Evolutionary conservation across 371 early-diverging fungal genomes (phyloP), one percentile per base, ranked within the genome.

Genomic region (Mucor saturninus): DNA sequence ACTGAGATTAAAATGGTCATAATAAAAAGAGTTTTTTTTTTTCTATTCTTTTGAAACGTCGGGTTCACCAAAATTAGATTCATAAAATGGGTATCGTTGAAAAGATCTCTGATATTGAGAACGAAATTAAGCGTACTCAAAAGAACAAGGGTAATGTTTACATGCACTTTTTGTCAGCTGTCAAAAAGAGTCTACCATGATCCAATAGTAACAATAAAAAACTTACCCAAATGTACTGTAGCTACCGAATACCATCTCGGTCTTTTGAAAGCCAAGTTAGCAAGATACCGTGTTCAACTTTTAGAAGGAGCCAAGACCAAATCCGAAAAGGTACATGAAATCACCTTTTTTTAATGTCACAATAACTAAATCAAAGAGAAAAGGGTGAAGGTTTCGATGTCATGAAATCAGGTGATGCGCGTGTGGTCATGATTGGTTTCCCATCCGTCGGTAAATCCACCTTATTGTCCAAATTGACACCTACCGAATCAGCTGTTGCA

Each of bases 401-500:
- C 31, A 95, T 96, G 86, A 95, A 98, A 80, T 93, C 94, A 37
- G 99, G 99, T 10, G 98, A 98, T 74, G 99, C 99, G 5, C 91
- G 99, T 57, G 97, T 99, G 32, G 99, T 95, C 3, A 88, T 99
- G 83, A 96, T 99, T 71, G 99, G 83, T 57, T 99, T 99, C 70
- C 99, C 99, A 10, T 98, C 98, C 11, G 99, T 99, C 21, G 99
- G 99, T 56, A 99, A 99, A 80, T 95, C 95, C 21, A 99, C 99
- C 3, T 80, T 99, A 49, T 85, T 99, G 54, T 91, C 90, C 69
- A 98, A 95, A 76, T 74, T 98, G 32, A 99, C 99, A 14, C 91
- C 94, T 40, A 96, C 98, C 0, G 92, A 94, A 67, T 95, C 97
- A 5, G 96, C 94, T 69, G 97, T 95, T 53, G 93, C 88, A 54